phyloP scores from a whole-genome alignment of 768 basidiomycete genomes.

The Asterophora parasitica region DNA sequence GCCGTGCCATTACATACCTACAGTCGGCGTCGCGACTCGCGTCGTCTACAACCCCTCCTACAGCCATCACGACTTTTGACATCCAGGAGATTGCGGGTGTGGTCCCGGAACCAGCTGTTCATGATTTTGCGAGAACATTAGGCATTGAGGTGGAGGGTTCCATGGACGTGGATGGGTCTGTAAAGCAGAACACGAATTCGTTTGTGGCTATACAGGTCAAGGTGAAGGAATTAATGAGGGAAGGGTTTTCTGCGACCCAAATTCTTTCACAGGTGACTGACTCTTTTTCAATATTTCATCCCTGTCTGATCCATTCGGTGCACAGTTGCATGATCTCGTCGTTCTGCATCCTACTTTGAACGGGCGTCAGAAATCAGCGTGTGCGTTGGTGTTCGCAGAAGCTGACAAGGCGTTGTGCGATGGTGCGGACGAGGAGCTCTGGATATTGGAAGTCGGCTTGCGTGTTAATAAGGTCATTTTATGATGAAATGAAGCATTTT shows the following conservation, averaged over 20 bases:
- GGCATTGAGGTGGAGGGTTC: slow-evolving; percentile 61
- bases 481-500: slow-evolving; percentile 13
- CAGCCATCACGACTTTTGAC: slow-evolving; percentile 67
- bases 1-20: slow-evolving; percentile 95
- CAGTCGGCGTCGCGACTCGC: slow-evolving; percentile 93
- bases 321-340: slow-evolving; percentile 85
- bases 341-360: slow-evolving; percentile 78
- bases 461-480: slow-evolving; percentile 64
- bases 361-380: slow-evolving; percentile 73
- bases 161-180: slow-evolving; percentile 44
- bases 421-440: slow-evolving; percentile 95
- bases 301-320: slow-evolving; percentile 3
- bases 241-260: slow-evolving; percentile 92
- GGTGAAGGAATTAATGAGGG: slow-evolving; percentile 73
- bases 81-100: slow-evolving; percentile 98
- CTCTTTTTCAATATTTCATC: slow-evolving; percentile 11
- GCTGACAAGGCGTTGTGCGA: slow-evolving; percentile 95
- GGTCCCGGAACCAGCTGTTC: slow-evolving; percentile 72
- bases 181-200: slow-evolving; percentile 27
- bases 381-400: slow-evolving; percentile 84
- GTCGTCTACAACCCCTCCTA: slow-evolving; percentile 64
- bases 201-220: slow-evolving; percentile 64
- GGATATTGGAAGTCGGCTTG: slow-evolving; percentile 87
- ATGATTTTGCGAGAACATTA: slow-evolving; percentile 61
- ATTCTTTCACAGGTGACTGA: slow-evolving; percentile 80